Conservation (phyloP, 257 asterid species). For the Eustoma russellianum region DNA sequence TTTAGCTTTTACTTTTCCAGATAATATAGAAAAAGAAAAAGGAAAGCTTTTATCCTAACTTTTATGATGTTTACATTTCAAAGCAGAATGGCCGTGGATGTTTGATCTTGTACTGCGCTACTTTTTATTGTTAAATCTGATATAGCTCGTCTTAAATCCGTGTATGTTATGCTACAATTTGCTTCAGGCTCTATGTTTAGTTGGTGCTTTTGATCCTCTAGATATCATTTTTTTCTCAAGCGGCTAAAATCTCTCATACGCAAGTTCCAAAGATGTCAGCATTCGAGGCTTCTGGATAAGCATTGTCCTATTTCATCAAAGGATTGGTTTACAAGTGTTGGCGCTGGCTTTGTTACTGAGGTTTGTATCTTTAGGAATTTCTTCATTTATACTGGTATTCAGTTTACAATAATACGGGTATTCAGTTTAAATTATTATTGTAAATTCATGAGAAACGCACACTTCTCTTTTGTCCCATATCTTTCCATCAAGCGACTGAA, state of each 20-base stretch:
- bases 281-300: constrained; percentile 57
- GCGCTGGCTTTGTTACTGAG: constrained; percentile 24
- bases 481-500: neutral
- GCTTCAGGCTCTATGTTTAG: constrained; percentile 2
- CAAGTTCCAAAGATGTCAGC: constrained; percentile 42
- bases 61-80: too few relatives aligned
- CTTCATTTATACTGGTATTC: neutral
- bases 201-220: constrained; percentile 22
- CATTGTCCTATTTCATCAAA: constrained; percentile 51
- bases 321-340: constrained; percentile 18
- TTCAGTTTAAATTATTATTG: neutral
- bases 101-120: too few relatives aligned
- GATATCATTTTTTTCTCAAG: constrained; percentile 58
- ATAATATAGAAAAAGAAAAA: too few relatives aligned
- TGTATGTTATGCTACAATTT: neutral
- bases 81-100: too few relatives aligned
- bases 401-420: too few relatives aligned
- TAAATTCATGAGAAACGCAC: neutral
- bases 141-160: neutral
- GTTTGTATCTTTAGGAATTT: constrained; percentile 21
- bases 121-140: neutral
- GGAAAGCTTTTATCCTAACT: too few relatives aligned
- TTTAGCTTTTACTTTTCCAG: too few relatives aligned
- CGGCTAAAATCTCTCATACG: constrained; percentile 58
- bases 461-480: neutral